These are phyloP conservation scores for Elsinoe australis DNA, from an alignment of 2,329 filamentous ascomycete genomes.

Conservation along the genomic window DNA sequence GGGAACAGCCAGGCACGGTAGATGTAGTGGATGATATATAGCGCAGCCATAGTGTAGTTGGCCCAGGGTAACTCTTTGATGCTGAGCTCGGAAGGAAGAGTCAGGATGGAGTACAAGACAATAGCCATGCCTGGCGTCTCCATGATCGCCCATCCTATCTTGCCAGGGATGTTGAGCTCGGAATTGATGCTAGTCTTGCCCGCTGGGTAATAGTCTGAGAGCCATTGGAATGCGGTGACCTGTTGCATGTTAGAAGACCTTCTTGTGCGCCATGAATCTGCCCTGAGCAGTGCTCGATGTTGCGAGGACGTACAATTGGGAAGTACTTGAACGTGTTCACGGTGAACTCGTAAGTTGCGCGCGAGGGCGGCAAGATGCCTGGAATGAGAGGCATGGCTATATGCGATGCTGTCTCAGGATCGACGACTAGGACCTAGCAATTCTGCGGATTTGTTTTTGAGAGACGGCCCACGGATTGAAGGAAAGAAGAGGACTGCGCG, in stretches of 20 bases:
- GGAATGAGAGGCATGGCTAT: constrained; percentile 37
- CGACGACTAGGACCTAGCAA: not conserved
- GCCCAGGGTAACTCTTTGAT: constrained; percentile 61
- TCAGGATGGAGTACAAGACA: constrained; percentile 69
- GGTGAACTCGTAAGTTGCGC: constrained; percentile 44
- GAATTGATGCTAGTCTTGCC: constrained; percentile 80
- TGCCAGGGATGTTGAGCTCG: constrained; percentile 77
- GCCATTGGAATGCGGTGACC: constrained; percentile 68
- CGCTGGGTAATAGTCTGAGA: constrained; percentile 74
- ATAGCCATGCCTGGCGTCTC: constrained; percentile 71
- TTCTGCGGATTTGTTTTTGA: too few species aligned
- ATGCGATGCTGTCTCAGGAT: not conserved
- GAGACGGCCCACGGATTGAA: not conserved
- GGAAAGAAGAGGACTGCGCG: too few species aligned
- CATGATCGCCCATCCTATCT: constrained; percentile 81
- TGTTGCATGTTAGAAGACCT: constrained; percentile 32
- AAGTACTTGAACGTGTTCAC: constrained; percentile 43
- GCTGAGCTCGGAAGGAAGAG: constrained; percentile 53
- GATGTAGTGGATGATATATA: constrained; percentile 73
- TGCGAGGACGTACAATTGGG: constrained; percentile 39
- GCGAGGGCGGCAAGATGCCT: constrained; percentile 42
- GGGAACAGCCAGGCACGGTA: constrained; percentile 84
- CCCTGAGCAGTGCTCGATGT: too few species aligned
- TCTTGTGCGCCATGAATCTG: too few species aligned
- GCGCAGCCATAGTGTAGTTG: constrained; percentile 65